Evolutionary conservation across 495 filamentous ascomycete species (phyloP), one percentile per base, ranked within the genome.

Genomic region (Penicillium riverlandense): DNA sequence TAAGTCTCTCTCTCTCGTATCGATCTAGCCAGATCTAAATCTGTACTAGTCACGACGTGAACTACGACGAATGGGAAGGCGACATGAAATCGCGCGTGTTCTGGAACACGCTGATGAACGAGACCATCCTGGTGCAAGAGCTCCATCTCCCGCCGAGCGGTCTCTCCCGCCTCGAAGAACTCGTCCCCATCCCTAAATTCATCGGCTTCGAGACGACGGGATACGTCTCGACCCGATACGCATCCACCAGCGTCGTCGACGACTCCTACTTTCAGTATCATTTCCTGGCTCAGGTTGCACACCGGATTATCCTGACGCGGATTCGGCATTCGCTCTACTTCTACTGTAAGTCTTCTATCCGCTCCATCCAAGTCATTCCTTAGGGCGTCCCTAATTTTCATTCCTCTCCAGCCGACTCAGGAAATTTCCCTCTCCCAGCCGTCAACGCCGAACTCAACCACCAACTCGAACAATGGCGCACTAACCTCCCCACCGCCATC

Each of bases 1-100:
- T 71, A 55, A 52, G 57, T 49, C 8, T 11, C 37, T 4, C 32
- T 14, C 16, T 44, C n/a, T 43, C 5, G 4, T 27, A 16, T 7
- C 8, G 12, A 6, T 12, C 10, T 32, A 11, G 1, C 30, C 8
- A 8, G 16, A 45, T 28, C 40, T 55, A 38, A 38, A 56, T 48
- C 40, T 10, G 45, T 14, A 14, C 30, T 40, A 71, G 67, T 39
- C 69, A 65, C 38, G 58, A 71, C 32, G 63, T 73, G 27, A 67
- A 61, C 37, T 73, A 69, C 36, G 60, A 73, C 36, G 56, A 69
- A 49, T 73, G 69, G 69, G 69, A 71, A 52, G 69, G 69, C 29
- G 69, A 73, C 45, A 73, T 73, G 69, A 73, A 73, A 40, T 73
- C 69, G 9, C 61, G 69, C 7, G 67, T 73, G 2, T 73, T 67